Percentiles rank a stretch among this genome's conserved stretches.
Conservation (phyloP, 2,329 filamentous ascomycete genomes). For the Seiridium cupressi region DNA sequence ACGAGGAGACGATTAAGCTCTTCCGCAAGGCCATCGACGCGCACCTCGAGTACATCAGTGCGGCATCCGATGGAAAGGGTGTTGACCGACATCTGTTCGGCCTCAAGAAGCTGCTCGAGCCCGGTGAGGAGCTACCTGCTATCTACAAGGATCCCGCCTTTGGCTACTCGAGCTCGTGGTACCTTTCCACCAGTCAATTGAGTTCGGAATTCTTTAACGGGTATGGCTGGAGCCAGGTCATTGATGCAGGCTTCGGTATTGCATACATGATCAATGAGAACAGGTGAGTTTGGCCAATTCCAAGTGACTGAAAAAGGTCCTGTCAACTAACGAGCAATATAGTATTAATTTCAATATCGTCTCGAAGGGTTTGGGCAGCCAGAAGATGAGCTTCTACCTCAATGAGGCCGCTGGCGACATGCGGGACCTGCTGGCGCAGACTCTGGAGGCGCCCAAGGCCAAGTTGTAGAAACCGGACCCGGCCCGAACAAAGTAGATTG, state of each 20-base stretch:
- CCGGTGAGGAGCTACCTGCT: conserved; percentile 76
- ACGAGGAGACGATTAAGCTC: conserved; percentile 66
- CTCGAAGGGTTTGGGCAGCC: conserved; percentile 85
- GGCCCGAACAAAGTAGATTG: neutral
- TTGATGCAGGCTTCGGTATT: conserved; percentile 94
- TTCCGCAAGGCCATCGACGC: conserved; percentile 80
- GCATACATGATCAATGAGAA: conserved; percentile 99
- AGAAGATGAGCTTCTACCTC: conserved; percentile 93
- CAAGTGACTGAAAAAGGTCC: neutral
- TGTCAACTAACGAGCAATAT: conserved; percentile 10
- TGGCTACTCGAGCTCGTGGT: conserved; percentile 84
- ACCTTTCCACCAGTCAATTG: conserved; percentile 82
- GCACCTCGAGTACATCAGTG: conserved; percentile 87
- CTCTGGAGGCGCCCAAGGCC: conserved; percentile 76
- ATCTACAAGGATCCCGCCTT: conserved; percentile 88
- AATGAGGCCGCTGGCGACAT: conserved; percentile 92
- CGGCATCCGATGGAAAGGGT: conserved; percentile 87
- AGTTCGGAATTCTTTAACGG: conserved; percentile 98
- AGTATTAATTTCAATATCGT: conserved; percentile 98
- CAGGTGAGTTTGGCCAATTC: conserved; percentile 51
- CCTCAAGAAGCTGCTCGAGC: conserved; percentile 82
- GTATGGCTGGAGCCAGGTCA: conserved; percentile 97
- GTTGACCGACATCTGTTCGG: conserved; percentile 98
- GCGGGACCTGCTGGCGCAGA: conserved; percentile 79
- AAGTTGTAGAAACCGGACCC: conserved; percentile 64